These are phyloP conservation scores for Bipolaris cookei DNA, from an alignment of 2,329 filamentous ascomycete species.

Conservation along the genomic window DNA sequence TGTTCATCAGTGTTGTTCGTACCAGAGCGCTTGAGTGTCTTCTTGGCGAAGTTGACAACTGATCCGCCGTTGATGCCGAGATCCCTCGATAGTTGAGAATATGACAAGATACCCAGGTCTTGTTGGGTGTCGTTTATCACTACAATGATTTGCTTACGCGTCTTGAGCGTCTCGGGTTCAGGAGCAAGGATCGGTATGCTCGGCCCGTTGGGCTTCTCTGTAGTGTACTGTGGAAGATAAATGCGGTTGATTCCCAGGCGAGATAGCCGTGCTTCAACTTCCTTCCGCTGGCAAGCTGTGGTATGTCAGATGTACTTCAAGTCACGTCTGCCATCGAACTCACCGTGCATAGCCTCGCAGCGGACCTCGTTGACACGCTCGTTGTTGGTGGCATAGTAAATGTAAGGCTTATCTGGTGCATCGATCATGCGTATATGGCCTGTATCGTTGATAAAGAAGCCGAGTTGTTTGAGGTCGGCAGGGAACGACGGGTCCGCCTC, in stretches of 20 bases:
- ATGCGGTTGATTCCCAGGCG: slow-evolving; percentile 65
- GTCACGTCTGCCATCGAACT: background rate
- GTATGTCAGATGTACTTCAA: slow-evolving; percentile 11
- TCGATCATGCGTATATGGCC: slow-evolving; percentile 76
- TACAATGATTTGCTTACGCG: slow-evolving; percentile 70
- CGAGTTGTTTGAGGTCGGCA: slow-evolving; percentile 70
- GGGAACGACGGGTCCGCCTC: slow-evolving; percentile 71
- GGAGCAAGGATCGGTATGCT: slow-evolving; percentile 74
- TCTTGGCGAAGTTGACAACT: slow-evolving; percentile 66
- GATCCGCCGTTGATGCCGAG: slow-evolving; percentile 75
- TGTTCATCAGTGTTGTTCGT: slow-evolving; percentile 13
- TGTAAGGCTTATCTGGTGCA: slow-evolving; percentile 72
- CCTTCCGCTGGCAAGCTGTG: slow-evolving; percentile 66
- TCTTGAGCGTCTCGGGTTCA: slow-evolving; percentile 56
- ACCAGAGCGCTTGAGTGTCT: slow-evolving; percentile 46
- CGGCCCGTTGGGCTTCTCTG: slow-evolving; percentile 52
- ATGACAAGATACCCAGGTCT: slow-evolving; percentile 76
- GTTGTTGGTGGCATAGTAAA: slow-evolving; percentile 75
- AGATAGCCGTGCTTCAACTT: slow-evolving; percentile 68
- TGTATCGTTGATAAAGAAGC: slow-evolving; percentile 77
- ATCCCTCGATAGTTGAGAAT: slow-evolving; percentile 67
- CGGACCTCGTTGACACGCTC: slow-evolving; percentile 78
- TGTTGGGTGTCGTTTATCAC: slow-evolving; percentile 80
- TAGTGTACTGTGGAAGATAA: slow-evolving; percentile 65
- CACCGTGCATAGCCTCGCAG: slow-evolving; percentile 72